Evolutionary conservation across 805 yeast species (phyloP).

Genomic region (Yamadazyma philogaea): DNA sequence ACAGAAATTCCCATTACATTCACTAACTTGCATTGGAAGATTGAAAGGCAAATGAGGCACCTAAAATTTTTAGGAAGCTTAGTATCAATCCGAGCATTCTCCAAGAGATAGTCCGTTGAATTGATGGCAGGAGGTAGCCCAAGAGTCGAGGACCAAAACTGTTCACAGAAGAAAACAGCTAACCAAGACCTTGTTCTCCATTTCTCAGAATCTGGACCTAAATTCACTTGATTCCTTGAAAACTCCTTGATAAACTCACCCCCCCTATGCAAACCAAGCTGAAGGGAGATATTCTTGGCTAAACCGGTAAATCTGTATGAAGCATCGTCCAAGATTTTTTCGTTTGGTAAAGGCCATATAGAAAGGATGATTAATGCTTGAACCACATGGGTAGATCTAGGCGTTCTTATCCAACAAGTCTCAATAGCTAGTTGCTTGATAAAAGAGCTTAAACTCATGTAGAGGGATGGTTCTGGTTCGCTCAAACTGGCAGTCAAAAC

Average conservation of each 20-base stretch:
- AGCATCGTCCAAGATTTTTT: slow-evolving; percentile 87
- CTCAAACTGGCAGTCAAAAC: slow-evolving; percentile 81
- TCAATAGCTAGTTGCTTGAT: slow-evolving; percentile 86
- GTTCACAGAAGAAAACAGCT: slow-evolving; percentile 82
- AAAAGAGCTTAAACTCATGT: slow-evolving; percentile 68
- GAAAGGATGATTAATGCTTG: slow-evolving; percentile 84
- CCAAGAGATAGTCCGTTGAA: slow-evolving; percentile 74
- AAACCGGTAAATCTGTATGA: slow-evolving; percentile 85
- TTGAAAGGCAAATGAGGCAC: slow-evolving; percentile 67
- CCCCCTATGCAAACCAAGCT: slow-evolving; percentile 79
- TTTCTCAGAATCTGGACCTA: slow-evolving; percentile 82
- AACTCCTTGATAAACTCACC: slow-evolving; percentile 91
- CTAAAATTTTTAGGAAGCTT: slow-evolving; percentile 67
- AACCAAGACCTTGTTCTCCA: slow-evolving; percentile 96
- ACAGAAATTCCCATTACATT: slow-evolving; percentile 86
- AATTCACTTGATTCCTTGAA: slow-evolving; percentile 80
- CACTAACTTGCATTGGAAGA: slow-evolving; percentile 80
- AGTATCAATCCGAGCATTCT: slow-evolving; percentile 68
- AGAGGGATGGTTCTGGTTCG: slow-evolving; percentile 82
- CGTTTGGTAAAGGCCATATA: slow-evolving; percentile 91
- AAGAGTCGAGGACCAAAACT: slow-evolving; percentile 82
- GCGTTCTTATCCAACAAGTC: slow-evolving; percentile 90
- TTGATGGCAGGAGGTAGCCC: slow-evolving; percentile 87
- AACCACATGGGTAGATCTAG: slow-evolving; percentile 89
- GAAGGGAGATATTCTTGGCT: slow-evolving; percentile 80